Conservation (phyloP, 2,329 filamentous ascomycete species). For the Hypoxylon sp. region DNA sequence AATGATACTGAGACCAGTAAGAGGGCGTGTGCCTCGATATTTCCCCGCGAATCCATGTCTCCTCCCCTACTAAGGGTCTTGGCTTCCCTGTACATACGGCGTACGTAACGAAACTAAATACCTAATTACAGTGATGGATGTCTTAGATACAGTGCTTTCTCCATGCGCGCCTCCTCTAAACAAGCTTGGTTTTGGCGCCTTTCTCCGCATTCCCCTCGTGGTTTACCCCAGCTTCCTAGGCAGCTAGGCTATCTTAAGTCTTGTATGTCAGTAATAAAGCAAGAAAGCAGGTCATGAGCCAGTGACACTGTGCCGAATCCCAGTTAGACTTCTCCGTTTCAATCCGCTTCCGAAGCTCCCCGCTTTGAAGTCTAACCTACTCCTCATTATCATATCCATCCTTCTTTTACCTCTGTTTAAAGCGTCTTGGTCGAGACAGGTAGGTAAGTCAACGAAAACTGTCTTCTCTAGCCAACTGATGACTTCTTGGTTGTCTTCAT, state of each 20-base stretch:
- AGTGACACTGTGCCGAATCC: conserved; percentile 5
- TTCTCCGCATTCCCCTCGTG: conserved; percentile 12
- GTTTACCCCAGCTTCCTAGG: not conserved
- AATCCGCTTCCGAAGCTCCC: conserved; percentile 30
- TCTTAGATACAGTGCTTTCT: too few relatives aligned
- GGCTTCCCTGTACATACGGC: too few relatives aligned
- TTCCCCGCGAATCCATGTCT: too few relatives aligned
- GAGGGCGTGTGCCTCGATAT: too few relatives aligned
- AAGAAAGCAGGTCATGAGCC: not conserved
- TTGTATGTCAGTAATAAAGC: not conserved
- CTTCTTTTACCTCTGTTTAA: not conserved
- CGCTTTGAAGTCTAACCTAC: conserved; percentile 25
- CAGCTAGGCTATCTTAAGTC: not conserved
- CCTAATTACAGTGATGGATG: too few relatives aligned
- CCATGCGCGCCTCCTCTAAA: conserved; percentile 1
- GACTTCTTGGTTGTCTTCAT: conserved; percentile 13
- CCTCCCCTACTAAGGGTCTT: too few relatives aligned
- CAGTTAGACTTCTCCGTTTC: conserved; percentile 10
- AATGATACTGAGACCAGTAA: too few relatives aligned
- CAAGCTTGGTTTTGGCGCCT: conserved; percentile 8
- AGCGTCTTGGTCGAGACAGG: conserved; percentile 7
- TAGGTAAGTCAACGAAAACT: conserved; percentile 9
- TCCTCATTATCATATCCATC: conserved; percentile 14
- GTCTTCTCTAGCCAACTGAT: conserved; percentile 16
- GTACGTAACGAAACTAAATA: too few relatives aligned